Evolutionary conservation across 2,329 filamentous ascomycete species (phyloP).

Genomic region (Parafenestella ontariensis): DNA sequence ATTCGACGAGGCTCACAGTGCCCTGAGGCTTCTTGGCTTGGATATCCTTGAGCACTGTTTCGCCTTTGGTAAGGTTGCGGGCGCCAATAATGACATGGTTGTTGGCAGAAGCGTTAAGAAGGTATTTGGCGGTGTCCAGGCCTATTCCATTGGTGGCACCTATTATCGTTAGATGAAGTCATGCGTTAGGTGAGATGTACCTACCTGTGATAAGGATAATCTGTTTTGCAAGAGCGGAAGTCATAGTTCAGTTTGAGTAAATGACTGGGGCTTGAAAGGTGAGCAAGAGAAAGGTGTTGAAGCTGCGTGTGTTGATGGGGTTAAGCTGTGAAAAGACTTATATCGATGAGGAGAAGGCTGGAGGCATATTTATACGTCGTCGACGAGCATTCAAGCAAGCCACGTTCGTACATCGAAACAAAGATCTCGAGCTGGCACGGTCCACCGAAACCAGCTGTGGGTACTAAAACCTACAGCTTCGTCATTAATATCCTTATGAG

Average conservation of each 20-base stretch:
- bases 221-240: slow-evolving; percentile 22
- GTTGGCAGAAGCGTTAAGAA: slow-evolving; percentile 32
- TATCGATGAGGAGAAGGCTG: not conserved
- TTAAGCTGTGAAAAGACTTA: not conserved
- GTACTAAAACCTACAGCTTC: too few relatives aligned
- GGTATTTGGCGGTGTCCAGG: slow-evolving; percentile 39
- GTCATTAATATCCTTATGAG: too few relatives aligned
- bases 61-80: slow-evolving; percentile 41
- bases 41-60: slow-evolving; percentile 38
- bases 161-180: slow-evolving; percentile 14
- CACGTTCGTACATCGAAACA: too few relatives aligned
- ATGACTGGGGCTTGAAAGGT: not conserved
- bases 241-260: slow-evolving; percentile 1
- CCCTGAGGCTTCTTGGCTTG: slow-evolving; percentile 37
- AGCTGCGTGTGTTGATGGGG: not conserved
- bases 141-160: slow-evolving; percentile 48
- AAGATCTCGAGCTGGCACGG: too few relatives aligned
- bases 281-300: not conserved
- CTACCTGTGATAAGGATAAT: slow-evolving; percentile 40
- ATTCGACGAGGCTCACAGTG: slow-evolving; percentile 40
- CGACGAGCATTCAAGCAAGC: too few relatives aligned
- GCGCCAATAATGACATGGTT: slow-evolving; percentile 49
- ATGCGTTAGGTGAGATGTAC: not conserved
- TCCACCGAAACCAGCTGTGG: too few relatives aligned
- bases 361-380: too few relatives aligned